Evolutionary conservation across 1,284 basidiomycete species (phyloP).

Genomic region (Rhizoctonia solani): DNA sequence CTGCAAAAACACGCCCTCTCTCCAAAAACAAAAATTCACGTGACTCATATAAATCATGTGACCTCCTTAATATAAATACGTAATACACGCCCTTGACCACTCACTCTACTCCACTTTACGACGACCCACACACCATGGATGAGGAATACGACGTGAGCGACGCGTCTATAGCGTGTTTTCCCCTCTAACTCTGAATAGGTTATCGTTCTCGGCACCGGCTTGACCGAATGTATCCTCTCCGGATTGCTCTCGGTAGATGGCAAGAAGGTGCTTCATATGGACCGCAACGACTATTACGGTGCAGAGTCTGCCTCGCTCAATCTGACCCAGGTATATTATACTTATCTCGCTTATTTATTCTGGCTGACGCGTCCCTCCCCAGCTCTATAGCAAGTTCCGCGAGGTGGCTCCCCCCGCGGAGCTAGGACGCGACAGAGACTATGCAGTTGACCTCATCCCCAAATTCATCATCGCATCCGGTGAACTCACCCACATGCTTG

Average conservation of each 20-base stretch:
- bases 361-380: slow-evolving; percentile 34
- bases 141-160: slow-evolving; percentile 81
- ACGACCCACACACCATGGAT: slow-evolving; percentile 61
- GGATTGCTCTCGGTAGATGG: slow-evolving; percentile 97
- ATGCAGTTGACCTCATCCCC: slow-evolving; percentile 92
- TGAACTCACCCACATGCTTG: slow-evolving; percentile 96
- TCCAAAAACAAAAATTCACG: slow-evolving; percentile 6
- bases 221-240: slow-evolving; percentile 98
- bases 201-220: slow-evolving; percentile 91
- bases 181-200: slow-evolving; percentile 57
- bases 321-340: slow-evolving; percentile 80
- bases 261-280: slow-evolving; percentile 99
- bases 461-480: slow-evolving; percentile 99
- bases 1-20: not conserved
- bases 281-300: slow-evolving; percentile 99
- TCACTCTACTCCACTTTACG: not conserved
- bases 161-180: slow-evolving; percentile 25
- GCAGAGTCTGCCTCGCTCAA: slow-evolving; percentile 97
- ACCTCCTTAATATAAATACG: slow-evolving; percentile 24
- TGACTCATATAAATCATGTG: slow-evolving; percentile 3
- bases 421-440: slow-evolving; percentile 92
- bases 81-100: slow-evolving; percentile 22
- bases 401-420: slow-evolving; percentile 71
- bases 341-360: slow-evolving; percentile 35
- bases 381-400: slow-evolving; percentile 98